Base-by-base conservation (phyloP, 2,329 filamentous ascomycete genomes). In the Calonectria honghensis region DNA sequence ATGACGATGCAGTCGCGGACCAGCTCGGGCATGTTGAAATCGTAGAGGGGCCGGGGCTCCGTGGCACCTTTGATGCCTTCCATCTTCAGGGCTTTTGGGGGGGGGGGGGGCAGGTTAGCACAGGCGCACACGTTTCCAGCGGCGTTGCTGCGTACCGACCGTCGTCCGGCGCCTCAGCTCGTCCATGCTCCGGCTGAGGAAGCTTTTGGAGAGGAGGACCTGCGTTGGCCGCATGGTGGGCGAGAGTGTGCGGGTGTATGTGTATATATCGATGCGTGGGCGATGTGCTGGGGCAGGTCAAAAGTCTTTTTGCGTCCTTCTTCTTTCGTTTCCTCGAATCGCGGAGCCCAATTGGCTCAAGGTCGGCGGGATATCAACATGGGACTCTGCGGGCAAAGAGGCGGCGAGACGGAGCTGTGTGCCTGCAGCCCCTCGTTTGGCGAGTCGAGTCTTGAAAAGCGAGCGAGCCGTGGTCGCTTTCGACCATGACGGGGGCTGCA, bases 1-100 rank as follows among this genome's bases (percentile, higher is more conserved):
- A 98, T 97, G 78, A 94, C 88, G 84, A 98, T 97, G 84, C 90
- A 91, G 76, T 87, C 86, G 45, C 85, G 78, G 48, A 91, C 80
- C 5, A 87, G 86, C 29, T 87, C 85, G 52, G 86, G 82, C 24
- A 82, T 79, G 79, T 90, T 86, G 85, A 96, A 96, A 78, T 88
- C 86, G 81, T 93, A 90, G 41, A 97, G 89, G 9, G 90, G 87
- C 73, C 91, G 91, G 1, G 94, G 93, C 31, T 90, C 91, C 1
- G 88, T 89, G 31, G 94, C 91, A 32, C 89, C 90, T 78, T 91
- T 92, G 80, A 95, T 88, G 65, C 90, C 93, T 85, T 96, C 94
- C 79, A 94, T 88, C 68, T 90, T 94, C 77, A 94, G 84, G 48
- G 91, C 94, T 95, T 81, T 67, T 18, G 0, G 2, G 0, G n/a